Evolutionary conservation across 306 rosid species (phyloP).

Genomic region (Ormosia semicastrata): DNA sequence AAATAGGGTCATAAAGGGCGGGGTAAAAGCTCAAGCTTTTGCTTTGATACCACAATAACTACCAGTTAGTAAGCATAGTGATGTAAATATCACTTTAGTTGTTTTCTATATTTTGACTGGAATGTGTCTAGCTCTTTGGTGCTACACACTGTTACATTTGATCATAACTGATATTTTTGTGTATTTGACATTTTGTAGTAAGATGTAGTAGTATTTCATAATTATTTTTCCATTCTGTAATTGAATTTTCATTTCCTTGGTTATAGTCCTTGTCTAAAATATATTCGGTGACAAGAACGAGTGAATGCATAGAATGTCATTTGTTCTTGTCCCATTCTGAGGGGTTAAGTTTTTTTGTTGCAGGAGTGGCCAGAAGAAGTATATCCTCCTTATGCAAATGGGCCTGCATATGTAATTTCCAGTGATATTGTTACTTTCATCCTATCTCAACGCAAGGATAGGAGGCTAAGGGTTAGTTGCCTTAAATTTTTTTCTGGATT

Average conservation of each 20-base stretch:
- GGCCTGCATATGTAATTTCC: conserved; percentile 84
- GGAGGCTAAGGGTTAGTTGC: conserved; percentile 67
- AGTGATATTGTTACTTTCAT: conserved; percentile 67
- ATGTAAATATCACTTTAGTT: neutral
- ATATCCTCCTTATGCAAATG: conserved; percentile 94
- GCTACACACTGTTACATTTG: neutral
- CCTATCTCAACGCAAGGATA: conserved; percentile 58
- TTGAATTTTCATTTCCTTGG: neutral
- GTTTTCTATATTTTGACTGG: conserved; percentile 1
- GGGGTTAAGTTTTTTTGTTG: conserved; percentile 22
- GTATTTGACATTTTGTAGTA: neutral
- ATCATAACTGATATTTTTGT: neutral
- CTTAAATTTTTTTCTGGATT: neutral
- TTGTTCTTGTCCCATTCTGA: conserved; percentile 22
- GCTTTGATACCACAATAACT: neutral
- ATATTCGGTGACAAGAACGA: neutral
- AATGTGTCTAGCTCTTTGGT: neutral
- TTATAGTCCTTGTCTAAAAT: neutral
- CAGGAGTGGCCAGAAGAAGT: conserved; percentile 95
- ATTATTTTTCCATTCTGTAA: neutral
- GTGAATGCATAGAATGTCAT: neutral
- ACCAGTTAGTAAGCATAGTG: neutral
- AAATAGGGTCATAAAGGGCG: neutral
- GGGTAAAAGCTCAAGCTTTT: neutral
- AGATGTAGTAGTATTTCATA: neutral